phyloP scores from a whole-genome alignment of 805 yeast species.

The Torulaspora microellipsoides region DNA sequence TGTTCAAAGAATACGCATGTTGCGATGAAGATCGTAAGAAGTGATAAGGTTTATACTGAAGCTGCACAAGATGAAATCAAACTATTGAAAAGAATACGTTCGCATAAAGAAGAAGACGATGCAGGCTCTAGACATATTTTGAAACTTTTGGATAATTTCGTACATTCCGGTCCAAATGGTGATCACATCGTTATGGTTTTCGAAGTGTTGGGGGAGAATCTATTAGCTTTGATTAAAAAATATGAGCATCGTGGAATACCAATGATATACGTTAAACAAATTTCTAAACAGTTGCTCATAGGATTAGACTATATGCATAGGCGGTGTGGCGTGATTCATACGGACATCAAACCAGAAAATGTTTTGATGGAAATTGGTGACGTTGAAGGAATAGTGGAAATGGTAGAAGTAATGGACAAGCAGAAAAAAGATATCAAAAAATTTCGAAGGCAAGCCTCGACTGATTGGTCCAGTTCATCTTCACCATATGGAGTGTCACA shows the following conservation, averaged over 20 bases:
- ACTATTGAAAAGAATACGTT: slow-evolving; percentile 63
- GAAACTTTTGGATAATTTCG: slow-evolving; percentile 74
- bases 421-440: slow-evolving; percentile 43
- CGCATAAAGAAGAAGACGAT: slow-evolving; percentile 39
- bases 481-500: slow-evolving; percentile 4
- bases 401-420: slow-evolving; percentile 58
- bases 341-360: slow-evolving; percentile 75
- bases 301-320: slow-evolving; percentile 63
- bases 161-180: slow-evolving; percentile 88
- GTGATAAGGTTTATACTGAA: slow-evolving; percentile 86
- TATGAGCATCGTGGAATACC: slow-evolving; percentile 81
- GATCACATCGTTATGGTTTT: slow-evolving; percentile 94
- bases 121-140: slow-evolving; percentile 82
- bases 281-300: slow-evolving; percentile 69
- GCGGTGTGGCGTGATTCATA: slow-evolving; percentile 67
- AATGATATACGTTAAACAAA: slow-evolving; percentile 66
- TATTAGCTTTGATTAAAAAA: slow-evolving; percentile 76
- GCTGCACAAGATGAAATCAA: slow-evolving; percentile 93
- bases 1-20: slow-evolving; percentile 55
- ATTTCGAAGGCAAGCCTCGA: slow-evolving; percentile 38
- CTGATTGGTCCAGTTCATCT: slow-evolving; percentile 13
- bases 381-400: slow-evolving; percentile 67
- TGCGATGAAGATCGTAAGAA: slow-evolving; percentile 89
- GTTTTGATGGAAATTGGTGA: slow-evolving; percentile 78
- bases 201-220: slow-evolving; percentile 92